Percentiles rank a stretch among this genome's conserved stretches.
Evolutionary conservation across 148 eudicot species (phyloP).

Genomic region (Cornus suecica): DNA sequence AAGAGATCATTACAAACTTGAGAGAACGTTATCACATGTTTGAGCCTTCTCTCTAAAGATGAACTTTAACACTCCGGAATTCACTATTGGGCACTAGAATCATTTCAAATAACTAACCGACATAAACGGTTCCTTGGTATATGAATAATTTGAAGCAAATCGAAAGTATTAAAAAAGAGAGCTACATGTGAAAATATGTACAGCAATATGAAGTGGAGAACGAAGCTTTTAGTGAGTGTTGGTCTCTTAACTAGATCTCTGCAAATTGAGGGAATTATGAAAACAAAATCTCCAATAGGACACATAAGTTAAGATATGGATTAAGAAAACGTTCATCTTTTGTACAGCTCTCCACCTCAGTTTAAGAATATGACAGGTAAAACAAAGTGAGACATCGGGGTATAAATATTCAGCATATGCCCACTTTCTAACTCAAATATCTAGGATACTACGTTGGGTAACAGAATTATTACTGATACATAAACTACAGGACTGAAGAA

Average conservation of each 20-base stretch:
- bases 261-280: no score
- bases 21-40: not conserved
- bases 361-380: no score
- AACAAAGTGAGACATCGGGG: no score
- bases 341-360: no score
- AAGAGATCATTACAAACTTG: not conserved
- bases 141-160: not conserved
- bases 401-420: no score
- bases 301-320: no score
- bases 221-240: no score
- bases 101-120: not conserved
- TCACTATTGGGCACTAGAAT: not conserved
- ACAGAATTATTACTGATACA: not conserved
- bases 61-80: not conserved
- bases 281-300: no score
- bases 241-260: no score
- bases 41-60: not conserved
- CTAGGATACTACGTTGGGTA: not conserved
- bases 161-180: not conserved
- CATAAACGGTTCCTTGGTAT: not conserved
- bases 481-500: not conserved
- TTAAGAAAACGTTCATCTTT: no score
- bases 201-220: no score
- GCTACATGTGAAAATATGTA: not conserved
- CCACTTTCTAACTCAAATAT: no score